Conservation (phyloP, 768 basidiomycete species). For the Chlorophyllum brunneum region DNA sequence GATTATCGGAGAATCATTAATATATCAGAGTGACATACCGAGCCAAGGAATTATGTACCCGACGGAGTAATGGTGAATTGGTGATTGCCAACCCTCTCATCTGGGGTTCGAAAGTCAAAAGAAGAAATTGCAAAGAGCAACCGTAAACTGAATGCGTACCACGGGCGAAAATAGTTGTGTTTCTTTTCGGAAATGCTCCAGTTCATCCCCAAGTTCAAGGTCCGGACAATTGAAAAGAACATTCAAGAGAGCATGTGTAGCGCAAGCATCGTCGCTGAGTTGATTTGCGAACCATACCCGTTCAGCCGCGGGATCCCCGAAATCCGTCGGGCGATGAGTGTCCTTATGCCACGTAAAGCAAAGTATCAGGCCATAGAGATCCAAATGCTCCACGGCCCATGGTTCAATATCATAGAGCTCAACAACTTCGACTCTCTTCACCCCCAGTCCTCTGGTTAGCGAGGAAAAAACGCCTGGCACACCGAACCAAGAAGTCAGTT, state of each 20-base stretch:
- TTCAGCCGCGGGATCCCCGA: conserved; percentile 51
- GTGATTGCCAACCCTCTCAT: conserved; percentile 64
- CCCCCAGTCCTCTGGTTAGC: conserved; percentile 50
- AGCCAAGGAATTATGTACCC: conserved; percentile 56
- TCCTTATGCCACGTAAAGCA: conserved; percentile 59
- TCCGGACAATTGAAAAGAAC: conserved; percentile 53
- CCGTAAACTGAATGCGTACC: conserved; percentile 31
- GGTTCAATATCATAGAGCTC: conserved; percentile 64
- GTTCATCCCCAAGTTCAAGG: conserved; percentile 42
- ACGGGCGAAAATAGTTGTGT: conserved; percentile 55
- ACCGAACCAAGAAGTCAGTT: neutral
- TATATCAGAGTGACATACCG: conserved; percentile 34
- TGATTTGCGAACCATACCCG: conserved; percentile 69
- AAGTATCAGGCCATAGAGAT: conserved; percentile 57
- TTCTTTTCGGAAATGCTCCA: conserved; percentile 42
- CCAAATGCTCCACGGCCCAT: conserved; percentile 58
- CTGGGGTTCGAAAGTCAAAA: conserved; percentile 25
- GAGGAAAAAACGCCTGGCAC: conserved; percentile 53
- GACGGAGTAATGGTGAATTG: conserved; percentile 49
- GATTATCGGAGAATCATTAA: neutral
- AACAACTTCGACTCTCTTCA: conserved; percentile 46
- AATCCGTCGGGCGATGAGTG: conserved; percentile 38
- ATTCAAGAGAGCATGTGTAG: conserved; percentile 59
- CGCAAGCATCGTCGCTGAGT: conserved; percentile 62
- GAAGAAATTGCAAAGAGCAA: neutral